A percentile compares a stretch with the other conserved stretches of the same genome.
Conservation (phyloP, 2,329 filamentous ascomycete genomes). For the Nakataea oryzae region DNA sequence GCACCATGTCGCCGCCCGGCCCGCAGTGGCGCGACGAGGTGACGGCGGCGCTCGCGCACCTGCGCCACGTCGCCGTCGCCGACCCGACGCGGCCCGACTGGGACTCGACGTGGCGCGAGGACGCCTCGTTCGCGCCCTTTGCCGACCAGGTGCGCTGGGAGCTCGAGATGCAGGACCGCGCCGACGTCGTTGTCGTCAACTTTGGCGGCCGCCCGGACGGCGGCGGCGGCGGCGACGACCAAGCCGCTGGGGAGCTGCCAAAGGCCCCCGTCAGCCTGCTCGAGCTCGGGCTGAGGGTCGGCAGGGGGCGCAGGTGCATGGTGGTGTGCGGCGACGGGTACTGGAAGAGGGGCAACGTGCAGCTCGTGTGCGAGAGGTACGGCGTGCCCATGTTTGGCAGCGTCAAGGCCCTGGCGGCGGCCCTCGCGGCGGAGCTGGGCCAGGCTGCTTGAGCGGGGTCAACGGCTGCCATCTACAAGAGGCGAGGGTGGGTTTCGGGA, state of each 20-base stretch:
- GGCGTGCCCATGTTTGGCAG: conserved; percentile 30
- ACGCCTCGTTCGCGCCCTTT: conserved; percentile 34
- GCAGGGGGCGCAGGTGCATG: conserved; percentile 28
- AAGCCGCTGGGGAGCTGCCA: background rate
- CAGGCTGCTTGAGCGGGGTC: no score
- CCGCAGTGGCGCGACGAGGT: conserved; percentile 38
- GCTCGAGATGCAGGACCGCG: conserved; percentile 40
- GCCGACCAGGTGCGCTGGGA: conserved; percentile 51
- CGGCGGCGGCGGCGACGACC: background rate
- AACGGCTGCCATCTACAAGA: no score
- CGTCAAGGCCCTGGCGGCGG: conserved; percentile 24
- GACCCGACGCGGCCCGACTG: conserved; percentile 48
- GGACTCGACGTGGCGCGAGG: conserved; percentile 41
- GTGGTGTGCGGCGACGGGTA: conserved; percentile 43
- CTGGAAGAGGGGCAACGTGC: conserved; percentile 50
- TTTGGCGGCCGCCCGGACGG: conserved; percentile 26
- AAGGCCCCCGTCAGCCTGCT: conserved; percentile 24
- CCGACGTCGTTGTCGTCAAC: conserved; percentile 45
- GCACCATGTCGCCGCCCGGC: conserved; percentile 34
- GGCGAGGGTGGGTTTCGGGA: background rate
- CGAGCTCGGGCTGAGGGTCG: conserved; percentile 46
- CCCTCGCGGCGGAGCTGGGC: background rate
- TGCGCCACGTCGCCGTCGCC: conserved; percentile 38
- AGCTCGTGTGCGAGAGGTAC: conserved; percentile 41
- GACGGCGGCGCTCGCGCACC: conserved; percentile 24